A percentile compares a stretch with the other conserved stretches of the same genome.
These are phyloP conservation scores for Rutstroemia sydowiana DNA, from an alignment of 2,329 filamentous ascomycete species.

Conservation along the genomic window DNA sequence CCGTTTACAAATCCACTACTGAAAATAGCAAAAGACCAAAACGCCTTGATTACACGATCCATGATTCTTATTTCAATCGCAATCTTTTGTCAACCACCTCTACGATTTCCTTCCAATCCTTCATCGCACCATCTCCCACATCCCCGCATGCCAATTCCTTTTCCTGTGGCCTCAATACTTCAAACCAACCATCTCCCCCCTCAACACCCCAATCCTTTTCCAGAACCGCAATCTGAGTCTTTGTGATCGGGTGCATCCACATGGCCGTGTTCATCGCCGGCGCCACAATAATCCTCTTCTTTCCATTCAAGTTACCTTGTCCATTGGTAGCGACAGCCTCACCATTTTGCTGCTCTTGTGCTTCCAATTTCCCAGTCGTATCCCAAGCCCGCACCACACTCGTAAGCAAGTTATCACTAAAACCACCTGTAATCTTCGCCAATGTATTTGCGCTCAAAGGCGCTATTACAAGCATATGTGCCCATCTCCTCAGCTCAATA, in stretches of 20 bases:
- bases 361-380: slow-evolving; percentile 34
- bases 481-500: slow-evolving; percentile 81
- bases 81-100: slow-evolving; percentile 47
- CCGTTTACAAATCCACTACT: too few relatives aligned
- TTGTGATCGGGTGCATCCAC: slow-evolving; percentile 81
- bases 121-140: slow-evolving; percentile 75
- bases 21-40: too few relatives aligned
- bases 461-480: slow-evolving; percentile 70
- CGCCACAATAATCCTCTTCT: slow-evolving; percentile 66
- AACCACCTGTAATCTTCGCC: slow-evolving; percentile 73
- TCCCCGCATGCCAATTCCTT: slow-evolving; percentile 83
- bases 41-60: too few relatives aligned
- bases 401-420: slow-evolving; percentile 70
- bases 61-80: slow-evolving; percentile 8
- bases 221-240: slow-evolving; percentile 60
- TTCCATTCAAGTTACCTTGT: slow-evolving; percentile 28
- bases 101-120: slow-evolving; percentile 71
- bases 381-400: slow-evolving; percentile 83
- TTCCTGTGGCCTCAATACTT: slow-evolving; percentile 63
- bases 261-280: slow-evolving; percentile 86
- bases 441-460: slow-evolving; percentile 79
- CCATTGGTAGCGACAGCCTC: slow-evolving; percentile 11
- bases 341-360: background rate
- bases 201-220: slow-evolving; percentile 68
- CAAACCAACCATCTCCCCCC: slow-evolving; percentile 56